Evolutionary conservation across 1,284 basidiomycete genomes (phyloP), one percentile per base, ranked within the genome.

Genomic region (Fomitopsis schrenkii): DNA sequence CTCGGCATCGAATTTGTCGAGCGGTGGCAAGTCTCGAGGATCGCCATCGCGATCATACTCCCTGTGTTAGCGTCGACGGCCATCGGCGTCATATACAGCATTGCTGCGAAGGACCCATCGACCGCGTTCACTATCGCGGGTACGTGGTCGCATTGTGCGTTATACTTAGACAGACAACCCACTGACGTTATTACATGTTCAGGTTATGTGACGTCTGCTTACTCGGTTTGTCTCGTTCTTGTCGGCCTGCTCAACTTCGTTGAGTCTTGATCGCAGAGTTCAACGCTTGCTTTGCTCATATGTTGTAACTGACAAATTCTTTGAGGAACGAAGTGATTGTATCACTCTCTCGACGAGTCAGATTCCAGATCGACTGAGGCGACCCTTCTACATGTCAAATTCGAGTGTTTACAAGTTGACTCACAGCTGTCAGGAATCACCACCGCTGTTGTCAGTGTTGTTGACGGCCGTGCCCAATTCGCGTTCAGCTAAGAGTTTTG

Each of bases 1-100:
- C 57, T 63, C 54, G 66, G 68, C 12, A 63, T 69, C 44, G 65
- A 68, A 55, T 69, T 66, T 57, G 61, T 69, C 22, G 67, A 69
- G 57, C 63, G 65, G 28, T 69, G 65, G 65, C 63, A 67, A 57
- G 54, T 66, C 41, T 58, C 28, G 33, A 60, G 67, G 35, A 65
- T 69, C 56, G 53, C 62, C 14, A 22, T 66, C 45, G 63, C 64
- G 19, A 59, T 66, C 36, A 45, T 66, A 3, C 30, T 63, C 5
- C 65, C 68, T 8, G 64, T 68, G 3, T 3, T 64, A 7, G 42
- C 54, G 4, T 67, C 68, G 0, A 35, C 63, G 9, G 55, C 64
- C 7, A 36, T 67, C 15, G 64, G 56, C 0, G 58, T 69, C 1
- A 26, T 67, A 2, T 69, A 67, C 36, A 62, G 61, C 10, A 19